Percentiles rank a stretch among this genome's conserved stretches.
These are phyloP conservation scores for Xylariaceae sp. DNA, from an alignment of 2,329 filamentous ascomycete genomes.

Conservation along the genomic window DNA sequence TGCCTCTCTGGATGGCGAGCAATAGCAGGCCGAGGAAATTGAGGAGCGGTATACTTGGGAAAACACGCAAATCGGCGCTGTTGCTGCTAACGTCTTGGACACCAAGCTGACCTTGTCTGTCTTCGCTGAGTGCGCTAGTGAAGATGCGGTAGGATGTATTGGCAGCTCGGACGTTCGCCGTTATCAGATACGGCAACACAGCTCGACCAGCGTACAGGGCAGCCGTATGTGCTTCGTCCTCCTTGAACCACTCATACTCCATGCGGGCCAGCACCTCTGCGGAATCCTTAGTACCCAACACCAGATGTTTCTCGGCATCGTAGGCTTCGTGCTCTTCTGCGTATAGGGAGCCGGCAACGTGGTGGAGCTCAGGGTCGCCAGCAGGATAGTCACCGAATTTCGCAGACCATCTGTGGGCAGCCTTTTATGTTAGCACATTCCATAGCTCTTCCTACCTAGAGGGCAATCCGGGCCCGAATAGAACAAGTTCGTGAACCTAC, in stretches of 20 bases:
- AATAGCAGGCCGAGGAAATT: slow-evolving; percentile 91
- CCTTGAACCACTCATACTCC: slow-evolving; percentile 93
- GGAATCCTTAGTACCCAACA: slow-evolving; percentile 89
- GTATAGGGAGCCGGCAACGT: slow-evolving; percentile 85
- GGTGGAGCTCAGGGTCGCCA: slow-evolving; percentile 93
- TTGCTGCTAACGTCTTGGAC: slow-evolving; percentile 82
- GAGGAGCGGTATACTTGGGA: slow-evolving; percentile 88
- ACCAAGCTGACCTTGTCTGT: slow-evolving; percentile 63
- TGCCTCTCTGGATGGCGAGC: slow-evolving; percentile 81
- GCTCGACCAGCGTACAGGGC: slow-evolving; percentile 85
- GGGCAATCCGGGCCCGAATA: not conserved
- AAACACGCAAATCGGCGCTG: slow-evolving; percentile 77
- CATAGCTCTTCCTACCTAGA: slow-evolving; percentile 5
- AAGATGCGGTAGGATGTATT: slow-evolving; percentile 83
- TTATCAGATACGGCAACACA: slow-evolving; percentile 87
- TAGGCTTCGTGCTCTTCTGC: slow-evolving; percentile 93
- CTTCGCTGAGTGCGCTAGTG: slow-evolving; percentile 66
- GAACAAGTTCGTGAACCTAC: slow-evolving; percentile 50
- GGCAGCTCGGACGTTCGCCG: slow-evolving; percentile 89
- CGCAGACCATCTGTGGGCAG: slow-evolving; percentile 72
- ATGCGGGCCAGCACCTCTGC: slow-evolving; percentile 79
- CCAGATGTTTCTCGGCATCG: slow-evolving; percentile 89
- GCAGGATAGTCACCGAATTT: slow-evolving; percentile 87
- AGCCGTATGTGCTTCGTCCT: slow-evolving; percentile 87
- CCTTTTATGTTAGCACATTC: slow-evolving; percentile 21